Conservation (phyloP, 208 protist species). For the Crithidia expoeki region DNA sequence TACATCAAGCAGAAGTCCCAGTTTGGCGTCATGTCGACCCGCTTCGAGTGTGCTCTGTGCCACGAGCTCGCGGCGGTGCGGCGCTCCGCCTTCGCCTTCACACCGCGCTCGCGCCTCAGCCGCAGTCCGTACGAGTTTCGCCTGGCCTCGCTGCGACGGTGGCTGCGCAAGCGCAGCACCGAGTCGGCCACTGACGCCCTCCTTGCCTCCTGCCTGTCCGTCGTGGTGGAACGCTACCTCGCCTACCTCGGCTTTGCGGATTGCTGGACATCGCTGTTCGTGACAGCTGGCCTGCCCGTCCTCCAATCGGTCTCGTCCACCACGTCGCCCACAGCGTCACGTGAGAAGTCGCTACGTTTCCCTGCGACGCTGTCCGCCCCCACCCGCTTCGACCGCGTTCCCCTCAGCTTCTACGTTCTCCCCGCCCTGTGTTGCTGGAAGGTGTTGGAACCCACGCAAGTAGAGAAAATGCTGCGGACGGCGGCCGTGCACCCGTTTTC, state of each 20-base stretch:
- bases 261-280: conserved; percentile 33
- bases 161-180: conserved; percentile 27
- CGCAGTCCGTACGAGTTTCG: conserved; percentile 29
- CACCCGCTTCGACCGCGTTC: conserved; percentile 10
- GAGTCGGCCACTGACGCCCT: conserved; percentile 17
- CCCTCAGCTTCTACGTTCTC: conserved; percentile 33
- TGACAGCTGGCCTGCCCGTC: conserved; percentile 22
- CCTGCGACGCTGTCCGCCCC: conserved; percentile 4
- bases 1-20: conserved; percentile 18
- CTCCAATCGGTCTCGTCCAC: not conserved
- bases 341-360: not conserved
- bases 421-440: conserved; percentile 31
- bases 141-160: conserved; percentile 30
- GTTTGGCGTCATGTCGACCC: conserved; percentile 20
- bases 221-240: conserved; percentile 24
- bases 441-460: conserved; percentile 6
- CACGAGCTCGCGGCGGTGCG: conserved; percentile 14
- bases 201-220: conserved; percentile 23
- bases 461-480: conserved; percentile 19
- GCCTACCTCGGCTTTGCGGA: conserved; percentile 32
- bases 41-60: conserved; percentile 23
- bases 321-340: not conserved
- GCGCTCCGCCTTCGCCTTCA: conserved; percentile 2
- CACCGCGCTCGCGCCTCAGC: conserved; percentile 4
- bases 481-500: conserved; percentile 24